phyloP scores from a whole-genome alignment of 768 basidiomycete genomes.

The Paxillus involutus region DNA sequence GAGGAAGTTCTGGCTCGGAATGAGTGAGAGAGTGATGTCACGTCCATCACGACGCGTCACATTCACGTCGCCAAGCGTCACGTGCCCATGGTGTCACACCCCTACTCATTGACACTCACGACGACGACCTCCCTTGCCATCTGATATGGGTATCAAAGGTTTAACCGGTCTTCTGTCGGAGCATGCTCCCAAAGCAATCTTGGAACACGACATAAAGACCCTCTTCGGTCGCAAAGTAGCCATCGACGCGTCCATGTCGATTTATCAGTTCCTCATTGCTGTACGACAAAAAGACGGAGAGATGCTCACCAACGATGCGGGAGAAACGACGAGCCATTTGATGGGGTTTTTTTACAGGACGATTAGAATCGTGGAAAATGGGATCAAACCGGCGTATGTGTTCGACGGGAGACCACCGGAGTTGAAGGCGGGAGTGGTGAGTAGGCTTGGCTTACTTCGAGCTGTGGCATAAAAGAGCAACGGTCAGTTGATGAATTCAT shows the following conservation, averaged over 20 bases:
- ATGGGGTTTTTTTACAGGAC: constrained; percentile 99
- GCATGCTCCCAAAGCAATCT: constrained; percentile 85
- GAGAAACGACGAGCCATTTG: constrained; percentile 96
- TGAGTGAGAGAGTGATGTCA: no score
- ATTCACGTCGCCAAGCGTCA: constrained; percentile 1
- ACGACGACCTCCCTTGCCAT: background rate
- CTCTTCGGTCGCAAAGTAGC: constrained; percentile 98
- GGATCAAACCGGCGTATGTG: constrained; percentile 96
- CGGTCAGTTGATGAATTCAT: background rate
- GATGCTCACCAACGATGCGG: constrained; percentile 94
- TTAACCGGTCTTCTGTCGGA: constrained; percentile 87
- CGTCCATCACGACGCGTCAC: constrained; percentile 5
- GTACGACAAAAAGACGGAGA: constrained; percentile 96
- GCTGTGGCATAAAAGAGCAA: background rate
- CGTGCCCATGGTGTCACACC: background rate
- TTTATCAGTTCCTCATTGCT: constrained; percentile 97
- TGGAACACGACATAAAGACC: constrained; percentile 93
- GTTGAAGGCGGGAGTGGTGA: constrained; percentile 92
- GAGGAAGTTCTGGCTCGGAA: no score
- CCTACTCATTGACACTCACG: background rate
- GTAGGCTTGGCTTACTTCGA: constrained; percentile 31
- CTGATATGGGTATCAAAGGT: constrained; percentile 89
- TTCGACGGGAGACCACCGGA: constrained; percentile 99
- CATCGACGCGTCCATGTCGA: constrained; percentile 97
- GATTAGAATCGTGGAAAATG: constrained; percentile 96